A percentile compares a stretch with the other conserved stretches of the same genome.
phyloP scores from a whole-genome alignment of 805 yeast genomes.

The Hanseniaspora vineae region DNA sequence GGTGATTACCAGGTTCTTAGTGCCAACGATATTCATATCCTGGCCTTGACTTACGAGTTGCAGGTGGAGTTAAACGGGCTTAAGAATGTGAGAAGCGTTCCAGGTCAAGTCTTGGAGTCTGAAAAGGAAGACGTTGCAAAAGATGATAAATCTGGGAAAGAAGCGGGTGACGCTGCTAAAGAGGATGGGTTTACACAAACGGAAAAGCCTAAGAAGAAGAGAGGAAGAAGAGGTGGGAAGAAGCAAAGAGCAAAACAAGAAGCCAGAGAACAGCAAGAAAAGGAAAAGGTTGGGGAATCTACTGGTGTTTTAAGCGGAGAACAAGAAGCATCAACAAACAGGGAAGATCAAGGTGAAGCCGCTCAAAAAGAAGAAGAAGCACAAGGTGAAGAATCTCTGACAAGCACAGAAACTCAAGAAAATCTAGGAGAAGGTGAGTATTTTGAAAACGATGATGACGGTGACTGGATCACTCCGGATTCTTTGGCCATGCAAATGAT shows the following conservation, averaged over 20 bases:
- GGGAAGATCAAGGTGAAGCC: constrained; percentile 5
- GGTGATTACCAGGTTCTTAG: constrained; percentile 88
- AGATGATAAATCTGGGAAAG: constrained; percentile 5
- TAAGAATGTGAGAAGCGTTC: constrained; percentile 54
- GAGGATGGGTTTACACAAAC: constrained; percentile 3
- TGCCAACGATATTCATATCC: constrained; percentile 80
- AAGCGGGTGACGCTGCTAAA: constrained; percentile 6
- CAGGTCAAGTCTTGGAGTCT: constrained; percentile 42
- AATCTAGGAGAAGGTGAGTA: constrained; percentile 14
- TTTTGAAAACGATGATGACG: constrained; percentile 53
- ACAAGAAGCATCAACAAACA: too few species aligned
- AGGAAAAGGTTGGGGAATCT: too few species aligned
- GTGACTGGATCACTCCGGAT: constrained; percentile 91
- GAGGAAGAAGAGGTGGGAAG: constrained; percentile 52
- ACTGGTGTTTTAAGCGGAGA: not conserved
- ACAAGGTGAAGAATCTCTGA: not conserved
- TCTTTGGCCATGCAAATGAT: constrained; percentile 59
- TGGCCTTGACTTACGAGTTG: constrained; percentile 83
- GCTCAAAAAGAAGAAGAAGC: constrained; percentile 1
- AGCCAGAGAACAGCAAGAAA: constrained; percentile 14
- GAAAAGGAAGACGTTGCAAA: constrained; percentile 11
- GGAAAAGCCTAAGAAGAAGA: constrained; percentile 23
- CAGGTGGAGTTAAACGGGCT: constrained; percentile 62
- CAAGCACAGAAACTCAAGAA: not conserved
- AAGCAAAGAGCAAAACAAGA: constrained; percentile 49